phyloP scores from a whole-genome alignment of 2,329 filamentous ascomycete genomes.

The Aspergillus unguis region DNA sequence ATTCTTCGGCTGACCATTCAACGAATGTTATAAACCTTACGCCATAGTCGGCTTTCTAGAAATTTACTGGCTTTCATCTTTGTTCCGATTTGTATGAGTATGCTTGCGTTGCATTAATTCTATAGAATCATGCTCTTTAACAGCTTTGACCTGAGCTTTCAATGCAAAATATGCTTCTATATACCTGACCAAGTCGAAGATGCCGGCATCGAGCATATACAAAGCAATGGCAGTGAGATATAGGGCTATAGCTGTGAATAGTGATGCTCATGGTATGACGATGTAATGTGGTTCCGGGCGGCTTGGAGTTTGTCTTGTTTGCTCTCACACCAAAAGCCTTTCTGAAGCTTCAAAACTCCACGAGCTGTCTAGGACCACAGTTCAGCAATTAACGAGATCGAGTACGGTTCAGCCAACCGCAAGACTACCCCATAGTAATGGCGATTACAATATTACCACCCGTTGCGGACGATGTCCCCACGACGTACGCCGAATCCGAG shows the following conservation, averaged over 20 bases:
- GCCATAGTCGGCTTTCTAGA: no score
- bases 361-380: not conserved
- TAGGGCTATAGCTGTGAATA: no score
- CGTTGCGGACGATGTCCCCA: slow-evolving; percentile 33
- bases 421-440: slow-evolving; percentile 39
- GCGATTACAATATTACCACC: slow-evolving; percentile 59
- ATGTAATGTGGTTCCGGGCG: not conserved
- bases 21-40: not conserved
- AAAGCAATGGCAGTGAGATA: no score
- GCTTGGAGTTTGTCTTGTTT: slow-evolving; percentile 20
- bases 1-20: not conserved
- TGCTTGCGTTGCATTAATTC: no score
- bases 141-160: no score
- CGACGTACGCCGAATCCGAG: slow-evolving; percentile 40
- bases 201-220: no score
- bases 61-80: no score
- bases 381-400: not conserved
- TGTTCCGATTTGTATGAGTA: no score
- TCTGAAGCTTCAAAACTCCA: slow-evolving; percentile 7
- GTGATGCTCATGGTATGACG: no score
- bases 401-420: not conserved
- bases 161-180: no score
- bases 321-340: slow-evolving; percentile 17
- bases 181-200: no score
- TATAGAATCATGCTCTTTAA: no score